These are phyloP conservation scores for Naematelia aurantialba DNA, from an alignment of 768 basidiomycete species.

Conservation along the genomic window DNA sequence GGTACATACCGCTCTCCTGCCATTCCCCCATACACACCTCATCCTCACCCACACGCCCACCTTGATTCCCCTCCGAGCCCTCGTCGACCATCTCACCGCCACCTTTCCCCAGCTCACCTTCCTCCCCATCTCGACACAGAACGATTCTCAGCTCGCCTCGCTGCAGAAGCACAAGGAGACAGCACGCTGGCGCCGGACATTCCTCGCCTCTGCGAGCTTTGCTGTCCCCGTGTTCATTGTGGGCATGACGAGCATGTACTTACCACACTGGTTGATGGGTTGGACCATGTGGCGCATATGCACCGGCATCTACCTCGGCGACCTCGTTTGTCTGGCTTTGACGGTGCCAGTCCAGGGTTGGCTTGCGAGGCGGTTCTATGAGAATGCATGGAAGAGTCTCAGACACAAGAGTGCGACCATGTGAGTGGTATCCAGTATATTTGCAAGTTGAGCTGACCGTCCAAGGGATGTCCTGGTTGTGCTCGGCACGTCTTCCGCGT, in stretches of 20 bases:
- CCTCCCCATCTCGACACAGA: slow-evolving; percentile 42
- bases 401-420: slow-evolving; percentile 88
- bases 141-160: slow-evolving; percentile 48
- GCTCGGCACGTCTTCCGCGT: slow-evolving; percentile 90
- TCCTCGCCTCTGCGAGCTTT: slow-evolving; percentile 70
- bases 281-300: slow-evolving; percentile 54
- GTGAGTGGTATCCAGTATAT: slow-evolving; percentile 47
- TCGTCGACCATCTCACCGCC: slow-evolving; percentile 45
- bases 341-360: slow-evolving; percentile 92
- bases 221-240: slow-evolving; percentile 93
- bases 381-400: slow-evolving; percentile 82
- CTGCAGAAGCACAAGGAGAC: slow-evolving; percentile 50
- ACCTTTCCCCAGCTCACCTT: slow-evolving; percentile 44
- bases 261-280: slow-evolving; percentile 49
- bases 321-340: slow-evolving; percentile 68
- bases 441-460: neutral
- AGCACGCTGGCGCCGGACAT: slow-evolving; percentile 65
- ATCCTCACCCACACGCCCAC: slow-evolving; percentile 43
- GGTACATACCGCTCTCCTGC: slow-evolving; percentile 30
- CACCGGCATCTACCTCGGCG: slow-evolving; percentile 71
- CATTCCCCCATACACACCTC: slow-evolving; percentile 39
- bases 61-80: slow-evolving; percentile 45
- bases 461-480: slow-evolving; percentile 80
- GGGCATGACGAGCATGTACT: slow-evolving; percentile 70
- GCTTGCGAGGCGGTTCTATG: slow-evolving; percentile 82